These are phyloP conservation scores for Quercus gilva DNA, from an alignment of 306 rosid genomes.

Conservation along the genomic window DNA sequence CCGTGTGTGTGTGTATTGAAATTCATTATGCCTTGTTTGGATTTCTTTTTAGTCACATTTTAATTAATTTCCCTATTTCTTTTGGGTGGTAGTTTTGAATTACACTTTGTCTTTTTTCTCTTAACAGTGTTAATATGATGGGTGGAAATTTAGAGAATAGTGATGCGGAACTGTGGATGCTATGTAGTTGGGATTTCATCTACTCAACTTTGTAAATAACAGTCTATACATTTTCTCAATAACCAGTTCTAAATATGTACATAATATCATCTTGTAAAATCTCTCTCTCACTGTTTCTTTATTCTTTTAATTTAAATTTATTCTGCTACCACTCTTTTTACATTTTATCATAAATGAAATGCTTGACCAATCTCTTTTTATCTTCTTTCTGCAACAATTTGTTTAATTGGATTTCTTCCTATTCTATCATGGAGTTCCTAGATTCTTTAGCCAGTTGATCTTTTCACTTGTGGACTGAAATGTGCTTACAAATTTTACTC, in stretches of 20 bases:
- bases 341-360: neutral
- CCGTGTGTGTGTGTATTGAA: no score
- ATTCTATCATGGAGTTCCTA: neutral
- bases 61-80: neutral
- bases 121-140: constrained; percentile 49
- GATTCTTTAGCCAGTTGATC: no score
- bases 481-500: no score
- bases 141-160: constrained; percentile 47
- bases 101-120: neutral
- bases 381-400: neutral
- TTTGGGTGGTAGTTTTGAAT: neutral
- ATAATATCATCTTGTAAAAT: constrained; percentile 39
- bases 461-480: no score
- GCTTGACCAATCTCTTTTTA: neutral
- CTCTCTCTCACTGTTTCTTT: neutral
- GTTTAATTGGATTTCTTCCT: neutral
- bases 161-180: constrained; percentile 49
- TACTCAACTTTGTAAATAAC: constrained; percentile 64
- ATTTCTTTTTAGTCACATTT: neutral
- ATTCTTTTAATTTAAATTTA: constrained; percentile 29
- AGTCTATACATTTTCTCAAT: constrained; percentile 35
- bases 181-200: constrained; percentile 28
- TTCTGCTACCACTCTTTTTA: constrained; percentile 4
- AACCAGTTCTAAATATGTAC: constrained; percentile 53
- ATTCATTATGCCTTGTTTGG: neutral